Evolutionary conservation across 2,329 filamentous ascomycete genomes (phyloP).

Genomic region (Colletotrichum spaethianum): DNA sequence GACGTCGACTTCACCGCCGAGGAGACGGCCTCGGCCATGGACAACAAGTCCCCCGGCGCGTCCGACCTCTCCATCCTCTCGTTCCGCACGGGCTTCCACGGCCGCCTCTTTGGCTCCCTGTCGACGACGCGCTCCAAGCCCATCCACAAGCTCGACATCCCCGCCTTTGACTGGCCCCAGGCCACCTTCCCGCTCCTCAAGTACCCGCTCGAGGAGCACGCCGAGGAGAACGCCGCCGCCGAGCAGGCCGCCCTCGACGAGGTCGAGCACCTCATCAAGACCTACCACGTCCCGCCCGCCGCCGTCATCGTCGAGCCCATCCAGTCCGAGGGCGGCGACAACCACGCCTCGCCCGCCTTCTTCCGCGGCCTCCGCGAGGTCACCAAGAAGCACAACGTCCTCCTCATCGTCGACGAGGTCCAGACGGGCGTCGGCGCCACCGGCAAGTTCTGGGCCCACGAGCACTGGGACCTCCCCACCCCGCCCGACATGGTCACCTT

Average conservation of each 20-base stretch:
- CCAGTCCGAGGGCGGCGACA: slow-evolving; percentile 94
- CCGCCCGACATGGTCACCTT: slow-evolving; percentile 96
- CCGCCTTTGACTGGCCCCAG: slow-evolving; percentile 95
- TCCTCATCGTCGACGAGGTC: slow-evolving; percentile 94
- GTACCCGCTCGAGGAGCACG: slow-evolving; percentile 88
- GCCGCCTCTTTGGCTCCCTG: slow-evolving; percentile 88
- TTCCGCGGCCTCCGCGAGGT: slow-evolving; percentile 87
- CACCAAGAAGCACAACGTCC: slow-evolving; percentile 82
- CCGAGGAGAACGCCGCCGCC: slow-evolving; percentile 83
- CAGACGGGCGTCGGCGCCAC: slow-evolving; percentile 95
- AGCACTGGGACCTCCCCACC: slow-evolving; percentile 87
- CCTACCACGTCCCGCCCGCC: slow-evolving; percentile 83
- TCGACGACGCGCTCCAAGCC: slow-evolving; percentile 93
- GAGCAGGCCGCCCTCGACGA: slow-evolving; percentile 87
- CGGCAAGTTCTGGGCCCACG: slow-evolving; percentile 96
- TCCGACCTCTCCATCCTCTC: slow-evolving; percentile 86
- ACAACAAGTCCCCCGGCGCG: slow-evolving; percentile 83
- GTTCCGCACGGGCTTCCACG: slow-evolving; percentile 92
- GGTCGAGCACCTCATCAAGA: slow-evolving; percentile 85
- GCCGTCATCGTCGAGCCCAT: slow-evolving; percentile 91
- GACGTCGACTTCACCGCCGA: slow-evolving; percentile 84
- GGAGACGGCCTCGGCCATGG: slow-evolving; percentile 83
- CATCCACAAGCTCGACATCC: slow-evolving; percentile 95
- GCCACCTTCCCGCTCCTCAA: slow-evolving; percentile 88
- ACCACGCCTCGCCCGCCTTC: slow-evolving; percentile 90